Conservation (phyloP, 2,329 filamentous ascomycete genomes). For the Cladosporium sp. region DNA sequence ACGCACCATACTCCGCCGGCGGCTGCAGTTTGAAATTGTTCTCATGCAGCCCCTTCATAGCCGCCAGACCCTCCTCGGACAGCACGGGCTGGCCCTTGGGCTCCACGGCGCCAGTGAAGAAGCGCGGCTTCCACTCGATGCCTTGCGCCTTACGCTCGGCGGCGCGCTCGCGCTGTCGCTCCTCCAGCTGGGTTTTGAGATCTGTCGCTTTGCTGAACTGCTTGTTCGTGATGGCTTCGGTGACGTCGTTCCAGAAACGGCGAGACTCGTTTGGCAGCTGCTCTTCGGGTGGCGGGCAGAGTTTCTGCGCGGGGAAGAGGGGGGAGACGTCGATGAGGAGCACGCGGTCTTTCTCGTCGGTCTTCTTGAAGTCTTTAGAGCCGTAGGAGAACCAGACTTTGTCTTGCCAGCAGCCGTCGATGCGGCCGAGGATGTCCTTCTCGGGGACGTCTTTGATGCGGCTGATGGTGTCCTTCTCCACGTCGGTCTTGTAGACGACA, state of each 20-base stretch:
- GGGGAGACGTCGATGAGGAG: slow-evolving; percentile 86
- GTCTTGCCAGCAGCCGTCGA: slow-evolving; percentile 82
- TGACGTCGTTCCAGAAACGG: slow-evolving; percentile 82
- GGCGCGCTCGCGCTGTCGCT: slow-evolving; percentile 79
- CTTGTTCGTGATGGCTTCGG: slow-evolving; percentile 75
- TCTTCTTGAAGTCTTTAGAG: slow-evolving; percentile 41
- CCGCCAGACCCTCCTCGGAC: slow-evolving; percentile 57
- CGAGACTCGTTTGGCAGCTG: slow-evolving; percentile 89
- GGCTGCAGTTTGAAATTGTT: slow-evolving; percentile 47
- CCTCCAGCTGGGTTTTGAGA: slow-evolving; percentile 87
- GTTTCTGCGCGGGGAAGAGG: slow-evolving; percentile 72
- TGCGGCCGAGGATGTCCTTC: slow-evolving; percentile 72
- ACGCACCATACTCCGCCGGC: slow-evolving; percentile 37
- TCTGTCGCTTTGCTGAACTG: slow-evolving; percentile 80
- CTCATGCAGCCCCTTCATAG: slow-evolving; percentile 51
- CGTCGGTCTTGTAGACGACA: slow-evolving; percentile 84
- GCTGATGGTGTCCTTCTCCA: slow-evolving; percentile 73
- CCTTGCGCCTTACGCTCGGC: slow-evolving; percentile 68
- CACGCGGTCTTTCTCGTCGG: slow-evolving; percentile 51
- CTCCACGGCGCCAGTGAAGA: slow-evolving; percentile 66
- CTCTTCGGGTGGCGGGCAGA: slow-evolving; percentile 67
- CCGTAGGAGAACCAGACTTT: slow-evolving; percentile 58
- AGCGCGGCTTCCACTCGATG: slow-evolving; percentile 75
- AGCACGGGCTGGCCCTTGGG: slow-evolving; percentile 58
- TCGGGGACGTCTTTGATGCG: slow-evolving; percentile 83